Evolutionary conservation across 352 stramenopile genomes (phyloP).

Genomic region (Pythium graminicola): DNA sequence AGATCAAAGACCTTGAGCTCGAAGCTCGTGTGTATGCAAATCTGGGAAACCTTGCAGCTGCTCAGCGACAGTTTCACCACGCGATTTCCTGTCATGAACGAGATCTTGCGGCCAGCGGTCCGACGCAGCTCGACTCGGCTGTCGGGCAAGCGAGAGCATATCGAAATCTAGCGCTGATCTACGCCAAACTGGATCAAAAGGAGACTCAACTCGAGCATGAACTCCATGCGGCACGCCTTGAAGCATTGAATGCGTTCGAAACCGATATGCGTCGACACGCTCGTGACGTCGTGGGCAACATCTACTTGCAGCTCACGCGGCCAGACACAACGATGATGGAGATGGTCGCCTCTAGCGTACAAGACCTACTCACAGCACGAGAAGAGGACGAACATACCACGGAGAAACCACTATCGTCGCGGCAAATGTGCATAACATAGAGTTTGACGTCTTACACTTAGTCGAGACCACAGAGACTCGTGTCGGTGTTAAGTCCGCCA

Average conservation of each 20-base stretch:
- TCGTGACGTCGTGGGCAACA: slow-evolving; percentile 45
- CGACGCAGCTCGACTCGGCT: slow-evolving; percentile 35
- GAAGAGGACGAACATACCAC: slow-evolving; percentile 9
- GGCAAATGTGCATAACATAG: neutral
- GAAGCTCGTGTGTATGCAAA: slow-evolving; percentile 74
- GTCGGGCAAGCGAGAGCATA: slow-evolving; percentile 54
- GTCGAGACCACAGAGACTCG: slow-evolving; percentile 77
- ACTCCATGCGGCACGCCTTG: slow-evolving; percentile 19
- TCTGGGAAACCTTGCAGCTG: slow-evolving; percentile 59
- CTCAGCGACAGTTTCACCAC: slow-evolving; percentile 45
- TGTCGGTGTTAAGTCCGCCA: slow-evolving; percentile 63
- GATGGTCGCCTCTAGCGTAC: slow-evolving; percentile 32
- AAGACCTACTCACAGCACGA: slow-evolving; percentile 25
- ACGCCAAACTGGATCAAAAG: slow-evolving; percentile 31
- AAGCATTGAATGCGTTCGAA: slow-evolving; percentile 33
- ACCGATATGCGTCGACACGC: slow-evolving; percentile 43
- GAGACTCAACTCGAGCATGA: slow-evolving; percentile 25
- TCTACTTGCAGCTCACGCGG: slow-evolving; percentile 47
- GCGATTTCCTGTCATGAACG: slow-evolving; percentile 55
- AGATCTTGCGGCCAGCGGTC: slow-evolving; percentile 39
- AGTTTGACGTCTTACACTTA: slow-evolving; percentile 12
- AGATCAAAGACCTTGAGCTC: slow-evolving; percentile 48
- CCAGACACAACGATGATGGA: slow-evolving; percentile 34
- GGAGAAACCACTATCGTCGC: neutral
- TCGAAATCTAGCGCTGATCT: slow-evolving; percentile 62